phyloP scores from a whole-genome alignment of 2,329 filamentous ascomycete species.

The Ilyonectria mors-panacis region DNA sequence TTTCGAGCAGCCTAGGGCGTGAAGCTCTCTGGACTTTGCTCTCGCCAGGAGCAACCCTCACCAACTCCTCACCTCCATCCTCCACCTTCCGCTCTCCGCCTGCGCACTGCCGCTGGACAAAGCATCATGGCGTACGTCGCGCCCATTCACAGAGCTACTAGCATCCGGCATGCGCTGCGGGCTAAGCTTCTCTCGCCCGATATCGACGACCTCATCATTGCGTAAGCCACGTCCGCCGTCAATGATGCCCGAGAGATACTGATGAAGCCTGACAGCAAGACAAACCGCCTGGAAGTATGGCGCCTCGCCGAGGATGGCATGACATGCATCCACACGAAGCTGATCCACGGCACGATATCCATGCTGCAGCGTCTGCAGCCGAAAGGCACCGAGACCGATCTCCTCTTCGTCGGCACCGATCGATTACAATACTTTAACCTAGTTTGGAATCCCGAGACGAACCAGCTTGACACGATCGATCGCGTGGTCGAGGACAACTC shows the following conservation, averaged over 20 bases:
- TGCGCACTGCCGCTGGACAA: conserved; percentile 15
- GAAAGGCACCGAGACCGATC: conserved; percentile 80
- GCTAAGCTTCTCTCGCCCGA: conserved; percentile 81
- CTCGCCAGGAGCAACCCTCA: conserved; percentile 38
- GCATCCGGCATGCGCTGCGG: conserved; percentile 89
- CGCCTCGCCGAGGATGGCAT: conserved; percentile 76
- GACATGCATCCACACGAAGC: conserved; percentile 75
- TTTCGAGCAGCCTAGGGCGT: conserved; percentile 32
- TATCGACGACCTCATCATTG: conserved; percentile 87
- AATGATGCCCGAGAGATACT: conserved; percentile 46
- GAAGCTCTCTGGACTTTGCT: conserved; percentile 49
- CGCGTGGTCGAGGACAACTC: conserved; percentile 67
- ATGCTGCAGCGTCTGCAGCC: conserved; percentile 88
- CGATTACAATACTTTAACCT: conserved; percentile 92
- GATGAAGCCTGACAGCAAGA: conserved; percentile 70
- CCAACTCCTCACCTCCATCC: conserved; percentile 20
- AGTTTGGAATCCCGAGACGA: conserved; percentile 78
- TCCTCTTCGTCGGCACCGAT: conserved; percentile 94
- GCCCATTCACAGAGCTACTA: conserved; percentile 92
- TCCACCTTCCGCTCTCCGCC: conserved; percentile 5
- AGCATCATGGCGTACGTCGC: conserved; percentile 89
- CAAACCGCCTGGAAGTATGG: conserved; percentile 90
- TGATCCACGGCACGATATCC: conserved; percentile 87
- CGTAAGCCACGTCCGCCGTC: conserved; percentile 70
- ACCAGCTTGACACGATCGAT: conserved; percentile 66